These are phyloP conservation scores for Orbilia quercus DNA, from an alignment of 2,329 filamentous ascomycete genomes.

Conservation along the genomic window DNA sequence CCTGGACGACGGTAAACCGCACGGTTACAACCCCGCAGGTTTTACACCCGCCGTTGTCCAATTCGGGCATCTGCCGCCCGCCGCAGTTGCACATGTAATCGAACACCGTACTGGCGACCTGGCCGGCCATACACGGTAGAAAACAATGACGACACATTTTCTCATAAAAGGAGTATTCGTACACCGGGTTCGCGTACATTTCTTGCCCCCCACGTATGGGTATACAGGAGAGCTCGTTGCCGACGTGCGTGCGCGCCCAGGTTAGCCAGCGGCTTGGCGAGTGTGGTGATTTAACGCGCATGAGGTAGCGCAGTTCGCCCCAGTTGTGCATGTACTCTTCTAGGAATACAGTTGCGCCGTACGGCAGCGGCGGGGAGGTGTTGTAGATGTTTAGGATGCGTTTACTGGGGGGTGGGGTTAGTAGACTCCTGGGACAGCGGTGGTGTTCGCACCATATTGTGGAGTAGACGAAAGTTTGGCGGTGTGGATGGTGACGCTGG, in stretches of 20 bases:
- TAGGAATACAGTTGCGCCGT: constrained; percentile 28
- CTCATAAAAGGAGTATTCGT: constrained; percentile 38
- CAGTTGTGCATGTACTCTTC: constrained; percentile 32
- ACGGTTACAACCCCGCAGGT: constrained; percentile 25
- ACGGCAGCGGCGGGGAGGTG: neutral
- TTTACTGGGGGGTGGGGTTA: neutral
- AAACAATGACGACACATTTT: constrained; percentile 28
- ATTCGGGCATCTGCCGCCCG: neutral
- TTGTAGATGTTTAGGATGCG: neutral
- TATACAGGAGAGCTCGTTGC: constrained; percentile 11
- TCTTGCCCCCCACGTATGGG: constrained; percentile 32
- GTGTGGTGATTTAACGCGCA: constrained; percentile 5
- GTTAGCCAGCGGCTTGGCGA: neutral
- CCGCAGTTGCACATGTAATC: constrained; percentile 13
- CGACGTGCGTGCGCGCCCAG: constrained; percentile 8
- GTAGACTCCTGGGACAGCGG: constrained; percentile 25
- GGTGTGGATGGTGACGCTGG: neutral
- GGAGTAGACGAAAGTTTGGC: constrained; percentile 18
- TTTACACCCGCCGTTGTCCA: constrained; percentile 28
- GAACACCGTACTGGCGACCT: constrained; percentile 13
- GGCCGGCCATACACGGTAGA: neutral
- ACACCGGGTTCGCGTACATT: constrained; percentile 15
- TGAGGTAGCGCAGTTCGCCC: constrained; percentile 12
- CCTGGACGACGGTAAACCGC: constrained; percentile 34
- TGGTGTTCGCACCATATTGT: constrained; percentile 46